Percentiles rank a stretch among this genome's conserved stretches.
These are phyloP conservation scores for Hyaloscypha hepaticicola DNA, from an alignment of 495 filamentous ascomycete species.

Conservation along the genomic window DNA sequence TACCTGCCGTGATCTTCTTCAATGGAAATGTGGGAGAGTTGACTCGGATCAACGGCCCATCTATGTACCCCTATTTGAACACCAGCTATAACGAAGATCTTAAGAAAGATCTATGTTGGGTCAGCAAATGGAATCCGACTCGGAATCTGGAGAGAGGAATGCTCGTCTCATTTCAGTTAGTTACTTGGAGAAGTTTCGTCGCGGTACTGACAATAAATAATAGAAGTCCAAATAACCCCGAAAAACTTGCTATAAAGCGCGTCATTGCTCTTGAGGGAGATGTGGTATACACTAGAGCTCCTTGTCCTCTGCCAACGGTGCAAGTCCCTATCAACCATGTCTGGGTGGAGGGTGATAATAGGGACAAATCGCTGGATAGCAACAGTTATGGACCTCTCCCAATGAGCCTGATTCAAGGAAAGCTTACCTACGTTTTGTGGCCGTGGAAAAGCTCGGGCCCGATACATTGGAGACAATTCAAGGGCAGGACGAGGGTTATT, in stretches of 20 bases:
- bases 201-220: not conserved
- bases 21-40: slow-evolving; percentile 60
- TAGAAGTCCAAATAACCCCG: slow-evolving; percentile 64
- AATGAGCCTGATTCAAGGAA: slow-evolving; percentile 59
- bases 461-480: slow-evolving; percentile 53
- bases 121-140: slow-evolving; percentile 47
- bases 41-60: slow-evolving; percentile 63
- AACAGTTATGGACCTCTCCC: slow-evolving; percentile 73
- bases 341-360: slow-evolving; percentile 76
- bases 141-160: slow-evolving; percentile 49
- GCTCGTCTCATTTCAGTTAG: slow-evolving; percentile 54
- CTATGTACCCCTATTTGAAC: slow-evolving; percentile 79
- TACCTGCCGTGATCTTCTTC: slow-evolving; percentile 65
- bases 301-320: slow-evolving; percentile 55
- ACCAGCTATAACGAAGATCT: slow-evolving; percentile 57
- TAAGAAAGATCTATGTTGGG: slow-evolving; percentile 52
- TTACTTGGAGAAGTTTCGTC: slow-evolving; percentile 1
- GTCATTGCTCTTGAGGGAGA: slow-evolving; percentile 71
- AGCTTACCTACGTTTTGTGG: slow-evolving; percentile 60
- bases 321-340: slow-evolving; percentile 69
- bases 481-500: slow-evolving; percentile 26
- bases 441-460: slow-evolving; percentile 52
- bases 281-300: slow-evolving; percentile 57
- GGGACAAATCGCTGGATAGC: slow-evolving; percentile 61
- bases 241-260: slow-evolving; percentile 63